Base-by-base conservation (phyloP, 768 basidiomycete species). In the Austroboletus eburneus region DNA sequence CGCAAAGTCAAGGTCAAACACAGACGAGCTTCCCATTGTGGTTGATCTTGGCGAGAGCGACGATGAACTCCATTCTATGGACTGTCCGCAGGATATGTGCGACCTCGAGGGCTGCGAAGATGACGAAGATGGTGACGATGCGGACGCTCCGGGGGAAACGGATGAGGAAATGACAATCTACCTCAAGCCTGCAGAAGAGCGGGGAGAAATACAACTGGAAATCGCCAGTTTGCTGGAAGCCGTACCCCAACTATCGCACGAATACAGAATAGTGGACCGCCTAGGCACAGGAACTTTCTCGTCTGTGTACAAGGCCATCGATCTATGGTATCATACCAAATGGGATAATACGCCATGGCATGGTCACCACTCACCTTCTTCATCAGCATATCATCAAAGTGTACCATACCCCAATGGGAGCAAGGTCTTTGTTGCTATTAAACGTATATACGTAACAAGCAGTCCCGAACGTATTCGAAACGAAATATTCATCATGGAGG, bases 231-330 rank as follows among this genome's bases (percentile, higher is more conserved):
- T 97, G 22, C 70, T 81, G 51, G 62, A 69, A 1, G 74, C 77
- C 16, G 81, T 95, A 4, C 86, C 88, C 0, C 66, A 75, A n/a
- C 72, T 95, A 43, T 61, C 68, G 5, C 59, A 71, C 3, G 74
- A 87, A 53, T 98, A 95, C 72, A 77, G 72, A 41, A 72, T 98
- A 29, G 65, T 97, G 29, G 95, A 97, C 69, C 79, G 94, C 1
- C 78, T 99, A 1, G 96, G 96, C 13, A 97, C 94, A 44, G 95
- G 95, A 14, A 99, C 95, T 2, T 99, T 99, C 69, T 97, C 95
- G 0, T 93, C 93, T 9, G 96, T 99, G n/a, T 99, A 97, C 77
- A 96, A 98, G 59, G 96, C 94, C 0, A 66, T 94, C 52, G 96
- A 99, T 65, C 57, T 87, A 14, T 68, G 75, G 48, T 80, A 87